Conservation (phyloP, 2,329 filamentous ascomycete species). For the Cadophora sp. region DNA sequence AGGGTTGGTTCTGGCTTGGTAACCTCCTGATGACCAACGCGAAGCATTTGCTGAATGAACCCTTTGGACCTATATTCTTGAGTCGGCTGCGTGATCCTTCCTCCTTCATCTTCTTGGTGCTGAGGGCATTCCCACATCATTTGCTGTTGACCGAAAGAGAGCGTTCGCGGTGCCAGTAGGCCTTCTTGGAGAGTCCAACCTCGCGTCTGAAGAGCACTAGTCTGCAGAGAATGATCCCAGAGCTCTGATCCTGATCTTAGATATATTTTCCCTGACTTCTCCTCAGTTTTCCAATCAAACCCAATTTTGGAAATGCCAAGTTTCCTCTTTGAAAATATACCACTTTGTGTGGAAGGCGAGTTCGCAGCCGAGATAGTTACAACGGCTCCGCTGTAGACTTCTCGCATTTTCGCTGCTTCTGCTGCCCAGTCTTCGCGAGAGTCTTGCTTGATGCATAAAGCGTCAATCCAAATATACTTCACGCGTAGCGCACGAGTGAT, state of each 20-base stretch:
- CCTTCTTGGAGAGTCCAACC: constrained; percentile 35
- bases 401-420: constrained; percentile 32
- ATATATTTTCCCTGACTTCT: constrained; percentile 21
- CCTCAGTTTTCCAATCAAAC: constrained; percentile 22
- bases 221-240: constrained; percentile 31
- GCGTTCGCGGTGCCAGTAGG: constrained; percentile 29
- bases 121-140: constrained; percentile 35
- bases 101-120: constrained; percentile 32
- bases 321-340: constrained; percentile 28
- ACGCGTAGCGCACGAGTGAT: constrained; percentile 29
- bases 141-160: constrained; percentile 32
- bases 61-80: constrained; percentile 31
- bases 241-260: constrained; percentile 31
- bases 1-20: constrained; percentile 8
- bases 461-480: constrained; percentile 35
- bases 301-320: constrained; percentile 6
- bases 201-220: constrained; percentile 26
- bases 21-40: neutral
- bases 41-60: constrained; percentile 31
- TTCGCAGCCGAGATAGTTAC: constrained; percentile 30
- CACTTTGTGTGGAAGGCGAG: constrained; percentile 28
- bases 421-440: constrained; percentile 30
- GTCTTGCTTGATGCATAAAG: constrained; percentile 35
- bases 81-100: constrained; percentile 28
- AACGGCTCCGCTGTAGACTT: constrained; percentile 31